Evolutionary conservation across 1,284 basidiomycete genomes (phyloP).

Genomic region (Athelia psychrophila): DNA sequence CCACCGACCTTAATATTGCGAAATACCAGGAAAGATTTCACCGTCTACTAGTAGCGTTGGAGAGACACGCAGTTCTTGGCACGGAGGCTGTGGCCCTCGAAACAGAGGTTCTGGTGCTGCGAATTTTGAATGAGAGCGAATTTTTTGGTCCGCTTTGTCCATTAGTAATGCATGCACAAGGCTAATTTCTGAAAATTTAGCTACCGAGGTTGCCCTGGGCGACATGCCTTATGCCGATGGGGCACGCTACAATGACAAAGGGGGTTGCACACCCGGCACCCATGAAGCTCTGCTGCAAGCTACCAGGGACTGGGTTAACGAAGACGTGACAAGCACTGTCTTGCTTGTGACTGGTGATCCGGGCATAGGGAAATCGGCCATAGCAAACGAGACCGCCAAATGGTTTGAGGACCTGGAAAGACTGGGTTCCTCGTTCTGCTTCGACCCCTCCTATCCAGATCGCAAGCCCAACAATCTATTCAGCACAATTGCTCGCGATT

Average conservation of each 20-base stretch:
- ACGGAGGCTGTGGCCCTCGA: conserved; percentile 7
- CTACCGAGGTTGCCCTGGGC: conserved; percentile 6
- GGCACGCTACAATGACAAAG: conserved; percentile 9
- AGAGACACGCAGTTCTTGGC: conserved; percentile 2
- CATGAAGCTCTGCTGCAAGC: not conserved
- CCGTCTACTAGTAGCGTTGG: conserved; percentile 4
- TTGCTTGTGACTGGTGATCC: conserved; percentile 1
- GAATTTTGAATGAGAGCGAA: conserved; percentile 5
- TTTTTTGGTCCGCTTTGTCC: conserved; percentile 8
- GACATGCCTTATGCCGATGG: conserved; percentile 14
- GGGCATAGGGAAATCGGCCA: not conserved
- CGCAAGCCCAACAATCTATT: not conserved
- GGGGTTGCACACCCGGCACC: conserved; percentile 10
- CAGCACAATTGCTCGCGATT: conserved; percentile 13
- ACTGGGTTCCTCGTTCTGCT: not conserved
- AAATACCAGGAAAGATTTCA: conserved; percentile 5
- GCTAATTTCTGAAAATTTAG: conserved; percentile 4
- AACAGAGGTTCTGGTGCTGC: conserved; percentile 8
- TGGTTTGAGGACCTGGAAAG: not conserved
- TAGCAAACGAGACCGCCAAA: not conserved
- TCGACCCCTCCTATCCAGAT: not conserved
- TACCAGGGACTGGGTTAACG: conserved; percentile 1
- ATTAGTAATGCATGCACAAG: not conserved
- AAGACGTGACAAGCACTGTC: not conserved
- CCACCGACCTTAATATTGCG: conserved; percentile 1